Evolutionary conservation across 2,329 filamentous ascomycete species (phyloP).

Genomic region (Nigrospora osmanthi): DNA sequence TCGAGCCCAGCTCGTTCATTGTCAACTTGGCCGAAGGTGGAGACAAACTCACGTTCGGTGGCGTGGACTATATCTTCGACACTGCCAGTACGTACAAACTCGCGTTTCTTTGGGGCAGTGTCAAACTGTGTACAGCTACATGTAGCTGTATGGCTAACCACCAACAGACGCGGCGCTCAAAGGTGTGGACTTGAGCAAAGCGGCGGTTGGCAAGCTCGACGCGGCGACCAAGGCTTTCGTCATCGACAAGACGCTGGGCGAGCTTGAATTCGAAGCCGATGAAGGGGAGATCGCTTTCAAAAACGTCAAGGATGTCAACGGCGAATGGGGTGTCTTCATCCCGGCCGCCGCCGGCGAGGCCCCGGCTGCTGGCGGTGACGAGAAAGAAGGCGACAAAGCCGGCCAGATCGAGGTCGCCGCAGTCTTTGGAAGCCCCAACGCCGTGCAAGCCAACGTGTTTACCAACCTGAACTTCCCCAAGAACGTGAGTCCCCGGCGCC

Average conservation of each 20-base stretch:
- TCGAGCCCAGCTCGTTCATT: conserved; percentile 28
- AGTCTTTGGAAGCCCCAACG: conserved; percentile 3
- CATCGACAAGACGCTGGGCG: conserved; percentile 24
- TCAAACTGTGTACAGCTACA: too few species aligned
- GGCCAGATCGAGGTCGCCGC: conserved; percentile 3
- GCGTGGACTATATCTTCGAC: conserved; percentile 31
- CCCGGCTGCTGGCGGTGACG: background rate
- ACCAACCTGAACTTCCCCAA: conserved; percentile 4
- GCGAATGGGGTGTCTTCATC: conserved; percentile 9
- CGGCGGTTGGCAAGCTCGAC: conserved; percentile 26
- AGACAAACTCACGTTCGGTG: conserved; percentile 23
- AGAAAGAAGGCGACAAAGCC: conserved; percentile 1
- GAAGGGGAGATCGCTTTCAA: conserved; percentile 24
- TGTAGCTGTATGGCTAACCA: background rate
- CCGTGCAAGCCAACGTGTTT: conserved; percentile 3
- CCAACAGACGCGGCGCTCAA: conserved; percentile 8
- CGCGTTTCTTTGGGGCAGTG: background rate
- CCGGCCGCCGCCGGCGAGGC: background rate
- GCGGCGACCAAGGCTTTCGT: conserved; percentile 25
- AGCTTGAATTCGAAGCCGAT: conserved; percentile 32
- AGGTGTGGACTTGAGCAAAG: conserved; percentile 25
- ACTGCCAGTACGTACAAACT: conserved; percentile 16
- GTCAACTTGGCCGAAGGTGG: conserved; percentile 23
- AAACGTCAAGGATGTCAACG: conserved; percentile 10
- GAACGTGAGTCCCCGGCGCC: conserved; percentile 2